Evolutionary conservation across 768 basidiomycete genomes (phyloP).

Genomic region (Calocybe cyanea): DNA sequence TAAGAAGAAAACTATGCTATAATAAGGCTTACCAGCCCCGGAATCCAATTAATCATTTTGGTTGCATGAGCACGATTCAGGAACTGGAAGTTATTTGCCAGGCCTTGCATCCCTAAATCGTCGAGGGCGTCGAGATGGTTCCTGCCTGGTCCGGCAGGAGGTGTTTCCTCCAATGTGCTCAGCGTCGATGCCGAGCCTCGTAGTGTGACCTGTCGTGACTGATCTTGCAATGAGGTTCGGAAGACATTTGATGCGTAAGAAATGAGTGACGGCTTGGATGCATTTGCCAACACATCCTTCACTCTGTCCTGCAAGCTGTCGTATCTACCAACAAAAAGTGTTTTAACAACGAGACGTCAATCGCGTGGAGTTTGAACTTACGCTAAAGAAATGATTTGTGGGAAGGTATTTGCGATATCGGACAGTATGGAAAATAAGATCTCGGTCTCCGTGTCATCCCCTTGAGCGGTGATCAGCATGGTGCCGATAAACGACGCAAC

Average conservation of each 20-base stretch:
- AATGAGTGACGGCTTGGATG: slow-evolving; percentile 69
- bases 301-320: slow-evolving; percentile 74
- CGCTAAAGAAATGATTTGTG: slow-evolving; percentile 71
- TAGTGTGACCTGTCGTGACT: slow-evolving; percentile 33
- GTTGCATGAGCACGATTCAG: slow-evolving; percentile 52
- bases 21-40: slow-evolving; percentile 38
- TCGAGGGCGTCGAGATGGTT: slow-evolving; percentile 60
- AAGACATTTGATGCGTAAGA: slow-evolving; percentile 73
- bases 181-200: slow-evolving; percentile 63
- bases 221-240: slow-evolving; percentile 61
- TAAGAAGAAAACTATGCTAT: slow-evolving; percentile 22
- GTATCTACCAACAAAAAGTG: slow-evolving; percentile 42
- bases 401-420: slow-evolving; percentile 62
- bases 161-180: slow-evolving; percentile 54
- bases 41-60: slow-evolving; percentile 74
- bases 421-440: slow-evolving; percentile 76
- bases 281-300: slow-evolving; percentile 65
- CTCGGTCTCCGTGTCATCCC: slow-evolving; percentile 78
- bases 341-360: slow-evolving; percentile 11
- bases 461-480: slow-evolving; percentile 71
- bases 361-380: slow-evolving; percentile 37
- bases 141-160: slow-evolving; percentile 41
- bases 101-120: slow-evolving; percentile 68
- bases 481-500: slow-evolving; percentile 71
- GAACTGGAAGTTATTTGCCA: slow-evolving; percentile 73